Evolutionary conservation across 2,329 filamentous ascomycete species (phyloP).

Genomic region (Paraphaeosphaeria minitans): DNA sequence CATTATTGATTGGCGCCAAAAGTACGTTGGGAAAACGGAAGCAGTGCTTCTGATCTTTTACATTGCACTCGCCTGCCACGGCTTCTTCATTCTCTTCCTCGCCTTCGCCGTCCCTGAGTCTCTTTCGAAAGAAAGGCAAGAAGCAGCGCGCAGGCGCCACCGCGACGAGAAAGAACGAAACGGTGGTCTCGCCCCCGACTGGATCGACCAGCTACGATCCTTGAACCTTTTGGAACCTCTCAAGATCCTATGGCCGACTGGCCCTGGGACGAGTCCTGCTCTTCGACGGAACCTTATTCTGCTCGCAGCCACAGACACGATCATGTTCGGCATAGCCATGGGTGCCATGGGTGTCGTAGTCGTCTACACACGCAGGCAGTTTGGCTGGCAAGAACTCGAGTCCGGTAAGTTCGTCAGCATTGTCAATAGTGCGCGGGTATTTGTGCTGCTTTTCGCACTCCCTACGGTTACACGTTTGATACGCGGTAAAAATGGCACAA

Average conservation of each 20-base stretch:
- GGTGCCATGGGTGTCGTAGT: conserved; percentile 81
- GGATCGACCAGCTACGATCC: conserved; percentile 51
- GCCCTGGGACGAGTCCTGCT: conserved; percentile 62
- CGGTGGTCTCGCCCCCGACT: conserved; percentile 45
- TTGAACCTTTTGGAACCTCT: conserved; percentile 77
- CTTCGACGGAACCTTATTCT: conserved; percentile 82
- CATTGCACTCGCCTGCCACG: conserved; percentile 72
- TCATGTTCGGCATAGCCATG: conserved; percentile 81
- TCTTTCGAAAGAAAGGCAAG: conserved; percentile 73
- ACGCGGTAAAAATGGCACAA: conserved; percentile 58
- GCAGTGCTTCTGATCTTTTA: conserved; percentile 84
- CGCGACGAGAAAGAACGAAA: conserved; percentile 46
- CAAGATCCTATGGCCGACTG: conserved; percentile 75
- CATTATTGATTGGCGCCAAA: conserved; percentile 64
- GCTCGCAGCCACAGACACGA: conserved; percentile 78
- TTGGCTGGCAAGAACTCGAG: conserved; percentile 81
- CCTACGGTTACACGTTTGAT: conserved; percentile 78
- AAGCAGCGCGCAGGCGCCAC: conserved; percentile 72
- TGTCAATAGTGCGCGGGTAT: conserved; percentile 77
- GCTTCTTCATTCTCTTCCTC: conserved; percentile 74
- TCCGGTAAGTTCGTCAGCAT: conserved; percentile 80
- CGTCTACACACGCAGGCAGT: conserved; percentile 80
- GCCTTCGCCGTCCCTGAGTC: conserved; percentile 81
- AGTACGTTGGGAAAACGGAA: conserved; percentile 62
- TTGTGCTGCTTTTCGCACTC: conserved; percentile 74